Evolutionary conservation across 2,329 filamentous ascomycete genomes (phyloP).

Genomic region (Fusarium udum): DNA sequence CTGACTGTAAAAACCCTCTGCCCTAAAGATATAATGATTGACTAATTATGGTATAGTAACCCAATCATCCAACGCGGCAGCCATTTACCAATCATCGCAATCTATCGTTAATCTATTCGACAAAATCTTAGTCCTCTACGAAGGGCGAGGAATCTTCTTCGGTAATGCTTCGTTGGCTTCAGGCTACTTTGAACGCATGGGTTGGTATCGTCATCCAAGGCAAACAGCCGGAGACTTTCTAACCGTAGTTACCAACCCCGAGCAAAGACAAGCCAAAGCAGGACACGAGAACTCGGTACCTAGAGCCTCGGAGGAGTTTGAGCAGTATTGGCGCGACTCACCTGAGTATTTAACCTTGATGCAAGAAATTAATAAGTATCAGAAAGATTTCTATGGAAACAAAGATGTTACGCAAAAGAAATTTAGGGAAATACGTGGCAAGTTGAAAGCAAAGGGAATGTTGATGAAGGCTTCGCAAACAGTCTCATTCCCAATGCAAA

Average conservation of each 20-base stretch:
- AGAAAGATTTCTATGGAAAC: constrained; percentile 53
- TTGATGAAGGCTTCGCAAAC: constrained; percentile 40
- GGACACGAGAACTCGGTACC: constrained; percentile 71
- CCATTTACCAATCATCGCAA: constrained; percentile 77
- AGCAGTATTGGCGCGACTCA: constrained; percentile 56
- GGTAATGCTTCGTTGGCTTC: constrained; percentile 69
- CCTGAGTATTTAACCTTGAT: constrained; percentile 54
- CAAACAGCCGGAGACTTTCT: constrained; percentile 77
- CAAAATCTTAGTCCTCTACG: constrained; percentile 78
- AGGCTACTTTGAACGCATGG: constrained; percentile 72
- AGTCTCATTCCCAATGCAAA: constrained; percentile 60
- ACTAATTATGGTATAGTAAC: constrained; percentile 60
- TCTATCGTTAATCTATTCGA: constrained; percentile 78
- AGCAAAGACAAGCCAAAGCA: constrained; percentile 62
- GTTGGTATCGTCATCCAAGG: constrained; percentile 72
- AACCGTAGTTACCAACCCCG: constrained; percentile 72
- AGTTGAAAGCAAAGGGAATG: constrained; percentile 1
- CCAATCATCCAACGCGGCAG: constrained; percentile 53
- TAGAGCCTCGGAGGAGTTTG: constrained; percentile 76
- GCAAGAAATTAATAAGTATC: constrained; percentile 60
- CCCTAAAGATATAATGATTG: constrained; percentile 37
- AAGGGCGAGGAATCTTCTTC: constrained; percentile 81
- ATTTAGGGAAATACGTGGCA: constrained; percentile 56
- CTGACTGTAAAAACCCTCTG: background rate
- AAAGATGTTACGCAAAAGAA: constrained; percentile 57